A percentile compares a stretch with the other conserved stretches of the same genome.
Evolutionary conservation across 2,329 filamentous ascomycete genomes (phyloP).

Genomic region (Colletotrichum plurivorum): DNA sequence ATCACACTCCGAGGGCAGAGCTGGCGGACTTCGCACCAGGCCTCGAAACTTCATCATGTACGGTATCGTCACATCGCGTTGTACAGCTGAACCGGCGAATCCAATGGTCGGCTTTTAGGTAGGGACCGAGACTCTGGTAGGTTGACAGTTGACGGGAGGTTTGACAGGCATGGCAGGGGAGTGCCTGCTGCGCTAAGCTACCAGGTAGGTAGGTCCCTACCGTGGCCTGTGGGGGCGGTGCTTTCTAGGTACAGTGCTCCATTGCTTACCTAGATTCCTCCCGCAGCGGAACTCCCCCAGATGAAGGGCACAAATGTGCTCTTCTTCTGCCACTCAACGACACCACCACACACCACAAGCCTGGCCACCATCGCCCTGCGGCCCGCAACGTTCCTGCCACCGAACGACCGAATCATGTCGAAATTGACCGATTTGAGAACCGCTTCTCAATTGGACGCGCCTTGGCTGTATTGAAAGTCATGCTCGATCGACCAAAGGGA

Average conservation of each 20-base stretch:
- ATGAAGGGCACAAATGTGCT: not conserved
- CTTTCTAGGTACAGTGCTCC: not conserved
- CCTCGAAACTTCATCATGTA: not conserved
- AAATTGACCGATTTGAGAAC: slow-evolving; percentile 33
- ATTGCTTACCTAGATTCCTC: slow-evolving; percentile 18
- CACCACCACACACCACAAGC: slow-evolving; percentile 18
- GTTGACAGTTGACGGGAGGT: slow-evolving; percentile 12
- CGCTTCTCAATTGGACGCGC: slow-evolving; percentile 15
- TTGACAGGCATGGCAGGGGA: slow-evolving; percentile 5
- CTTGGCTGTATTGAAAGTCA: slow-evolving; percentile 1
- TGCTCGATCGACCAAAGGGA: slow-evolving; percentile 18
- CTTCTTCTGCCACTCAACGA: slow-evolving; percentile 7
- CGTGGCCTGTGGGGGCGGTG: slow-evolving; percentile 1
- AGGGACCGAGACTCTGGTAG: slow-evolving; percentile 4
- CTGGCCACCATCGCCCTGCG: slow-evolving; percentile 29
- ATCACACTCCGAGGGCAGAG: not conserved
- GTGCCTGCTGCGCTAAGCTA: slow-evolving; percentile 20
- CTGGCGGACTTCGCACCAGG: not conserved
- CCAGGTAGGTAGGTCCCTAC: not conserved
- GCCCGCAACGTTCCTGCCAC: slow-evolving; percentile 30
- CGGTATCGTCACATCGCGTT: slow-evolving; percentile 3
- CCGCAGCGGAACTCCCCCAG: slow-evolving; percentile 21
- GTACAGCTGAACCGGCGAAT: slow-evolving; percentile 5
- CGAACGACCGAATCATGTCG: slow-evolving; percentile 9
- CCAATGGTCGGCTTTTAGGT: slow-evolving; percentile 12